phyloP scores from a whole-genome alignment of 2,329 filamentous ascomycete species.

The Elsinoe arachidis region DNA sequence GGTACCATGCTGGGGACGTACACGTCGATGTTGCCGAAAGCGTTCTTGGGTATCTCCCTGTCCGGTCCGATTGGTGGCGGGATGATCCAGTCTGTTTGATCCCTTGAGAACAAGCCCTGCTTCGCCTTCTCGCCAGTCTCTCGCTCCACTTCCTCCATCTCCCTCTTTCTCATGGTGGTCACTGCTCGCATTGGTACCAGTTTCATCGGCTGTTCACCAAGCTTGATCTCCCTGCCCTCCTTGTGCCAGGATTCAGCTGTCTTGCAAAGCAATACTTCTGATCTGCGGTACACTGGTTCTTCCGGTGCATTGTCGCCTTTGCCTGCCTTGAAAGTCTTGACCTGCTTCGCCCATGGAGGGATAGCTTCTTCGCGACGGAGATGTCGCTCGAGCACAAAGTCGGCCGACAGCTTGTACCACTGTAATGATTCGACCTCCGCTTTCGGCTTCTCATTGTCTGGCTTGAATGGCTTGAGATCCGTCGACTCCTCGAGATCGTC shows the following conservation, averaged over 20 bases:
- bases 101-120: conserved; percentile 73
- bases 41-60: conserved; percentile 85
- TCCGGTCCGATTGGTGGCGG: conserved; percentile 69
- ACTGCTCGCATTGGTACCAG: conserved; percentile 83
- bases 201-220: conserved; percentile 70
- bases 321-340: conserved; percentile 64
- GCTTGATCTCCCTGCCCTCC: conserved; percentile 69
- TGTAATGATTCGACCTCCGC: conserved; percentile 56
- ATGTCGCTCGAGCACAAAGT: conserved; percentile 79
- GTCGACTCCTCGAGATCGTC: conserved; percentile 73
- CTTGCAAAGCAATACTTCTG: conserved; percentile 76
- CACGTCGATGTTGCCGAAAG: conserved; percentile 92
- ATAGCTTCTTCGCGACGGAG: conserved; percentile 88
- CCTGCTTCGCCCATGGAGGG: conserved; percentile 55
- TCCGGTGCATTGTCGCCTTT: conserved; percentile 66
- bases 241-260: conserved; percentile 97
- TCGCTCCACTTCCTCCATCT: conserved; percentile 77
- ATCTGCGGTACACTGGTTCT: conserved; percentile 71
- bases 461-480: conserved; percentile 64
- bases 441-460: conserved; percentile 46
- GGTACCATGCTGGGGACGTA: conserved; percentile 94
- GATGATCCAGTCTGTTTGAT: conserved; percentile 94
- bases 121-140: conserved; percentile 72
- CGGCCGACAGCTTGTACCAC: conserved; percentile 76
- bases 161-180: conserved; percentile 75